Conservation (phyloP, 495 filamentous ascomycete genomes). For the Xylaria sp. region DNA sequence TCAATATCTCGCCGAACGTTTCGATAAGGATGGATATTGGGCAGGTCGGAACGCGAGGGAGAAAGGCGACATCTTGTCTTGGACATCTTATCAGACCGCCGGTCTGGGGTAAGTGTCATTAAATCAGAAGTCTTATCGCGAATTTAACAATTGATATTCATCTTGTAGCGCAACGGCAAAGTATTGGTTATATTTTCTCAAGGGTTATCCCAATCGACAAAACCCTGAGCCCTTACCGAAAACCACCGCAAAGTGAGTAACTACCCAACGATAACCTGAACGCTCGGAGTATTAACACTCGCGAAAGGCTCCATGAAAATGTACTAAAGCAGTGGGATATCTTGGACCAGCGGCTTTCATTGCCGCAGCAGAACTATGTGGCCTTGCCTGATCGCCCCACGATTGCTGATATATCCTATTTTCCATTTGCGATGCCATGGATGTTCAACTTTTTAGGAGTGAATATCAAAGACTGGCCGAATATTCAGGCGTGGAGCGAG, state of each 20-base stretch:
- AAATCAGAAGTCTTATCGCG: neutral
- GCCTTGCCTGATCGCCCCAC: slow-evolving; percentile 27
- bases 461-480: slow-evolving; percentile 26
- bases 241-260: slow-evolving; percentile 28
- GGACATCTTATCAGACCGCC: slow-evolving; percentile 31
- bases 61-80: slow-evolving; percentile 21
- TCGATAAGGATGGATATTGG: slow-evolving; percentile 32
- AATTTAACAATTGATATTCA: neutral
- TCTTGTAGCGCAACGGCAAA: slow-evolving; percentile 24
- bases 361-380: slow-evolving; percentile 23
- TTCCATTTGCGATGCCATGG: slow-evolving; percentile 32
- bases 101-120: slow-evolving; percentile 13
- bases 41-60: slow-evolving; percentile 30
- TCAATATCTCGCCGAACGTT: slow-evolving; percentile 38
- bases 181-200: slow-evolving; percentile 31
- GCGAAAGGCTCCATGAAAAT: slow-evolving; percentile 19
- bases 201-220: slow-evolving; percentile 25
- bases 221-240: slow-evolving; percentile 17
- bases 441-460: slow-evolving; percentile 30
- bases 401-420: slow-evolving; percentile 29
- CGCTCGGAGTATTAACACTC: neutral
- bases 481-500: slow-evolving; percentile 19
- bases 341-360: slow-evolving; percentile 21
- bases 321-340: slow-evolving; percentile 27
- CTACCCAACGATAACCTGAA: neutral